phyloP scores from a whole-genome alignment of 305 asterid species.

The Fraxinus sp. region DNA sequence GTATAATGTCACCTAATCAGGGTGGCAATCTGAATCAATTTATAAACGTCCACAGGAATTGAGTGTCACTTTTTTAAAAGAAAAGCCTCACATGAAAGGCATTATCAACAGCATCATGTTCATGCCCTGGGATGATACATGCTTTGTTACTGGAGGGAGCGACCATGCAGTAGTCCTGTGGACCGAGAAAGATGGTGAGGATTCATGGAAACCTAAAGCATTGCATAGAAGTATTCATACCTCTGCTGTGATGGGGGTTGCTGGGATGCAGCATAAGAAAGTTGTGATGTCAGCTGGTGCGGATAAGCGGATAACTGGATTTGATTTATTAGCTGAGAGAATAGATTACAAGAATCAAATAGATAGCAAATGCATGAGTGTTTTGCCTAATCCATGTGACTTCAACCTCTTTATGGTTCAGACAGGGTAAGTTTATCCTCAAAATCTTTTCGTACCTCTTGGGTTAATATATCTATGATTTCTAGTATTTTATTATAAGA shows the following conservation, averaged over 20 bases:
- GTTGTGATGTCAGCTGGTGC: constrained; percentile 80
- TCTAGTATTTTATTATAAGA: background rate
- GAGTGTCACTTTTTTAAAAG: constrained; percentile 60
- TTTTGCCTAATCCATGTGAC: constrained; percentile 83
- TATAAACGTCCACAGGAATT: constrained; percentile 38
- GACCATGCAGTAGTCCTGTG: constrained; percentile 89
- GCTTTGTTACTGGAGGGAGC: constrained; percentile 83
- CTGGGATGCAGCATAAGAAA: constrained; percentile 79
- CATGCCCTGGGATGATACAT: constrained; percentile 82
- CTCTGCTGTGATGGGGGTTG: constrained; percentile 94
- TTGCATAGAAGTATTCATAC: constrained; percentile 65
- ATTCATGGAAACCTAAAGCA: constrained; percentile 60
- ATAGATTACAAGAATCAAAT: constrained; percentile 66
- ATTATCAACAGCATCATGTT: constrained; percentile 76
- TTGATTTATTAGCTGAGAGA: constrained; percentile 52
- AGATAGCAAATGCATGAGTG: constrained; percentile 92
- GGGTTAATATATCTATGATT: background rate
- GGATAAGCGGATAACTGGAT: constrained; percentile 74
- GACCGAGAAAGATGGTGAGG: constrained; percentile 60
- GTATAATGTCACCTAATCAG: background rate
- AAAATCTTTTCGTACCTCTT: background rate
- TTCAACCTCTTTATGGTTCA: constrained; percentile 94
- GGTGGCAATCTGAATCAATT: constrained; percentile 1
- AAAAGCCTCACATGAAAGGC: constrained; percentile 82
- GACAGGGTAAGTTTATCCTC: constrained; percentile 59